A percentile compares a stretch with the other conserved stretches of the same genome.
Conservation (phyloP, 2,329 filamentous ascomycete species). For the Cytospora leucostoma region DNA sequence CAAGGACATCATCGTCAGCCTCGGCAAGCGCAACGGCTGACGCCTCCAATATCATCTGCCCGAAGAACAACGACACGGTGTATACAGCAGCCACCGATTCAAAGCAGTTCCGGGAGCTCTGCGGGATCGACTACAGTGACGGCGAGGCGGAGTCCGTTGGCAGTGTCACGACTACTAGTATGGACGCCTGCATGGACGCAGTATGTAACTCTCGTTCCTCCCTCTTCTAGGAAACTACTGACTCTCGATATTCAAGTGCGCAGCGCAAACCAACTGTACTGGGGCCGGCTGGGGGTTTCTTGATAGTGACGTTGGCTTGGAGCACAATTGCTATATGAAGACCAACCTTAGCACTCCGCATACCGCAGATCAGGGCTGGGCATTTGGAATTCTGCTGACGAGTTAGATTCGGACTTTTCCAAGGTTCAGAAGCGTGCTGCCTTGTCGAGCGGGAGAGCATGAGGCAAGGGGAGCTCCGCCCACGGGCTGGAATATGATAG, state of each 20-base stretch:
- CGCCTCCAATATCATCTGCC: conserved; percentile 29
- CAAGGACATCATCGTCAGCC: conserved; percentile 22
- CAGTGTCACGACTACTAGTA: conserved; percentile 40
- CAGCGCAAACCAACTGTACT: conserved; percentile 42
- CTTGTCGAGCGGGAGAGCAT: background rate
- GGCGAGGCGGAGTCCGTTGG: conserved; percentile 37
- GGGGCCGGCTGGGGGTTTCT: conserved; percentile 49
- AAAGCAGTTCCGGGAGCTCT: conserved; percentile 33
- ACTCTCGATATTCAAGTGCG: conserved; percentile 34
- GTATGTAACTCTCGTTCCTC: too few species aligned
- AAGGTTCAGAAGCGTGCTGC: background rate
- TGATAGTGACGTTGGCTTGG: conserved; percentile 41
- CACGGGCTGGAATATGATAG: background rate
- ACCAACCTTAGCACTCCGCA: conserved; percentile 38
- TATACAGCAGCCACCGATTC: conserved; percentile 30
- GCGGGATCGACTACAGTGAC: conserved; percentile 34
- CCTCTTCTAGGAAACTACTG: too few species aligned
- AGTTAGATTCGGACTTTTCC: background rate
- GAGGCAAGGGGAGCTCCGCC: background rate
- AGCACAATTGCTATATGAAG: conserved; percentile 50
- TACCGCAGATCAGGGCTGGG: conserved; percentile 41
- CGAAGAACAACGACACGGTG: conserved; percentile 33
- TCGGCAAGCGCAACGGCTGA: conserved; percentile 24
- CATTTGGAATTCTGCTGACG: conserved; percentile 56
- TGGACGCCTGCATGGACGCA: conserved; percentile 48